Evolutionary conservation across 441 rosid species (phyloP), one percentile per base, ranked within the genome.

Genomic region (Mallotus japonicus): DNA sequence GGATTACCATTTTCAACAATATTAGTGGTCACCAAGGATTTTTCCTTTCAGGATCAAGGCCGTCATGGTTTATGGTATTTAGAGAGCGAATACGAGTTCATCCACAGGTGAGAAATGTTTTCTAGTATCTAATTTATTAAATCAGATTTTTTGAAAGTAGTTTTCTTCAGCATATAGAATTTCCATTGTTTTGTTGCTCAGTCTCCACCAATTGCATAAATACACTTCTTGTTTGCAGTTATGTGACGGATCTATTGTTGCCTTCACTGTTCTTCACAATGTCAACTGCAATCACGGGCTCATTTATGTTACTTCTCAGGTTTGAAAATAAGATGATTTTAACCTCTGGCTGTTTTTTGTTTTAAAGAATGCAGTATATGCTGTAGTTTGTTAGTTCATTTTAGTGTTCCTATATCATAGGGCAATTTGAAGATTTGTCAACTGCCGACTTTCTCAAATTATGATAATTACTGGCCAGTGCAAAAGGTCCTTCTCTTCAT

Each of bases 231-330:
- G 57, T 72, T 77, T 87, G 87, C 97, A 93, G 99, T 84, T 92
- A 64, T 93, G 99, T 79, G 97, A 93, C 76, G 97, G 99, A 77
- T 81, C 97, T 74, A 92, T 96, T 77, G 90, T 81, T 22, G 99
- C 99, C 73, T 96, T 96, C 83, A 93, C 98, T 72, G 99, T 93
- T 84, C 97, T 96, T 81, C 98, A 93, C 82, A 96, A 92, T 77
- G 98, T 96, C 67, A 96, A 96, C 70, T 96, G 97, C 80, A 96
- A 92, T 80, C 97, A 87, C 65, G 99, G 99, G 76, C 85, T 96
- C 87, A 93, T 96, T 75, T 92, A 92, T 78, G 98, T 96, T 71
- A 96, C 99, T 53, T 89, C 97, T 55, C 91, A 93, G 98, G 99
- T 96, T 74, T 72, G 78, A 47, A 49, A 70, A 62, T 77, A 61